Base-by-base conservation (phyloP, 805 yeast genomes). In the Nakazawaea laoshanensis region DNA sequence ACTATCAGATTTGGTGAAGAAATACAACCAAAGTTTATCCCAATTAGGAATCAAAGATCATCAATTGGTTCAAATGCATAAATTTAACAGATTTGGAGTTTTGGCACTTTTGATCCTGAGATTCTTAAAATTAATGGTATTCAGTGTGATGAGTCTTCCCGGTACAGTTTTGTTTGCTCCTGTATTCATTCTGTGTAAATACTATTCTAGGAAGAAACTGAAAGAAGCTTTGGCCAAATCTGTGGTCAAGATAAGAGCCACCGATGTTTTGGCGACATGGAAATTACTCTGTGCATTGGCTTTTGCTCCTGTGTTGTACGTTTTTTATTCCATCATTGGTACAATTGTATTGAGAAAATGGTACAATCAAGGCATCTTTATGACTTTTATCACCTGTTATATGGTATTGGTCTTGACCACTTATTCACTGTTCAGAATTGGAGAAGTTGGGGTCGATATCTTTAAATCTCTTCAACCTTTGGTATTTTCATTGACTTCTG, bases 201-300 rank as follows among this genome's bases (percentile, higher is more conserved):
- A 63, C 30, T 78, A 84, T 27, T 84, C 96, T 1, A 61, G 59
- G 16, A 66, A 67, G 41, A 86, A 88, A 54, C 89, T 87, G 16
- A 65, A 61, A 35, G 64, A 70, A 27, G 98, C 97, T 0, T 64
- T 89, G 39, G 86, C 85, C 11, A 71, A 67, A n/a, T 87, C 96
- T 0, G 65, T 81, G 1, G 98, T 89, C 12, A 89, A 89, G 52
- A 77, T 89, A 39, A 77, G 74, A 45, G 98, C 94, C 9, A 80
- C 77, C 34, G 98, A 89, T 52, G 96, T 89, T 9, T 67, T 92
- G 33, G 97, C 95, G 0, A 86, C 97, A 2, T 89, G 98, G 98
- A 89, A 89, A 55, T 78, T 89, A 18, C 61, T 89, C 38, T 83
- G 89, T 31, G 83, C 92, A 11, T 67, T 89, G 67, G 92, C 85